phyloP scores from a whole-genome alignment of 345 rosid species.

The Murraya koenigii region DNA sequence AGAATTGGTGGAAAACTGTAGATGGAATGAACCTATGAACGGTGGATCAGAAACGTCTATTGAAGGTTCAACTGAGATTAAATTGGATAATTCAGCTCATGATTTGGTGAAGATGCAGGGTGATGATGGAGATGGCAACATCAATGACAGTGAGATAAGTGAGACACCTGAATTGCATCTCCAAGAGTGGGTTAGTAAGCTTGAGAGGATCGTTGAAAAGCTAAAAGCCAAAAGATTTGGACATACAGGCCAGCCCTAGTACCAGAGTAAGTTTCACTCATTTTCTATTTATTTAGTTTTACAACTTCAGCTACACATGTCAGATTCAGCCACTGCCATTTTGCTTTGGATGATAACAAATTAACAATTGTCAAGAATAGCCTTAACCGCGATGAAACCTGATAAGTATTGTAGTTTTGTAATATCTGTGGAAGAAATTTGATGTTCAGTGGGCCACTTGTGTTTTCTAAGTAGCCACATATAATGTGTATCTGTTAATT shows the following conservation, averaged over 20 bases:
- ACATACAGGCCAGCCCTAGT: background rate
- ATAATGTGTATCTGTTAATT: background rate
- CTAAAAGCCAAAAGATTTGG: background rate
- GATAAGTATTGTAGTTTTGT: background rate
- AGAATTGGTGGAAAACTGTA: background rate
- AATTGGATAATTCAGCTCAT: background rate
- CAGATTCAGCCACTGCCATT: background rate
- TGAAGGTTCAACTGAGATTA: conserved; percentile 3
- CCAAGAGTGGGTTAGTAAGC: background rate
- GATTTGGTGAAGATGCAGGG: background rate
- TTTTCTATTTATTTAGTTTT: background rate
- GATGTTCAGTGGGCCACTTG: background rate
- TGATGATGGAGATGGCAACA: background rate
- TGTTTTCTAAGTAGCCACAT: background rate
- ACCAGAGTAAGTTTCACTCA: background rate
- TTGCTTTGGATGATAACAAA: background rate
- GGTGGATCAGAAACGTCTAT: background rate
- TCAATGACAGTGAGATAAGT: background rate
- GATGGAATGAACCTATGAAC: background rate
- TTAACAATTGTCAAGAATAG: background rate
- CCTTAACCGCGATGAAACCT: background rate
- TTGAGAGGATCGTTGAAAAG: background rate
- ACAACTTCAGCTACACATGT: background rate
- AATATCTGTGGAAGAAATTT: background rate
- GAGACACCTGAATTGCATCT: background rate